Evolutionary conservation across 306 rosid genomes (phyloP), one percentile per base, ranked within the genome.

Genomic region (Pueraria montana): DNA sequence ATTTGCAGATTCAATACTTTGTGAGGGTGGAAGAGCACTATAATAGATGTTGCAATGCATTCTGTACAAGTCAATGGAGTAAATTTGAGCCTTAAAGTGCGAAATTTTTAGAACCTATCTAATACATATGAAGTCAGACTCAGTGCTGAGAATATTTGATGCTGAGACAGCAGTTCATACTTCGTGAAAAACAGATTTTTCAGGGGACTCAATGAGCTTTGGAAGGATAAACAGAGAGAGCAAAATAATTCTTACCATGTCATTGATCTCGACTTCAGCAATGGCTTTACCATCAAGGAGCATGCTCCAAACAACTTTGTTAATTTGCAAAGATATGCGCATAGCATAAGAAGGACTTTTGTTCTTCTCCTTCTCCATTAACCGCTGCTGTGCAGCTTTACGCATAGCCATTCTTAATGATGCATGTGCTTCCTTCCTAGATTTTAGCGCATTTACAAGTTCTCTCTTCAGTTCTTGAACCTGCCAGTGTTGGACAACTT

Each of bases 241-340:
- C 30, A 52, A 52, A 78, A 82, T 68, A 43, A 77, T 55, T 72
- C 98, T 88, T 89, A 96, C 99, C 99, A 96, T 87, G 87, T 96
- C 99, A 90, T 89, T 96, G 78, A 96, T 89, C 91, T 96, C 99
- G 3, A 87, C 94, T 84, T 92, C 99, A 11, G 98, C 97, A 88
- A 96, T 89, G 72, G 98, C 65, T 96, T 96, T 96, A 76, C 98
- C 98, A 86, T 96, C 98, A 45, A 88, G 82, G 80, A 96, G 91
- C 99, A 96, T 96, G 95, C 95, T 94, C 99, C 99, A 96, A 83
- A 88, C 98, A 67, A 96, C 98, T 86, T 92, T 96, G 84, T 85
- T 81, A 80, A 96, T 96, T 90, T 89, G 92, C 89, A 92, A 82
- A 59, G 92, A 92, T 83, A 96, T 58, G 24, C 90, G 96, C 97